A percentile compares a stretch with the other conserved stretches of the same genome.
Evolutionary conservation across 1,139 yeast genomes (phyloP).

Genomic region (Scheffersomyces titani): DNA sequence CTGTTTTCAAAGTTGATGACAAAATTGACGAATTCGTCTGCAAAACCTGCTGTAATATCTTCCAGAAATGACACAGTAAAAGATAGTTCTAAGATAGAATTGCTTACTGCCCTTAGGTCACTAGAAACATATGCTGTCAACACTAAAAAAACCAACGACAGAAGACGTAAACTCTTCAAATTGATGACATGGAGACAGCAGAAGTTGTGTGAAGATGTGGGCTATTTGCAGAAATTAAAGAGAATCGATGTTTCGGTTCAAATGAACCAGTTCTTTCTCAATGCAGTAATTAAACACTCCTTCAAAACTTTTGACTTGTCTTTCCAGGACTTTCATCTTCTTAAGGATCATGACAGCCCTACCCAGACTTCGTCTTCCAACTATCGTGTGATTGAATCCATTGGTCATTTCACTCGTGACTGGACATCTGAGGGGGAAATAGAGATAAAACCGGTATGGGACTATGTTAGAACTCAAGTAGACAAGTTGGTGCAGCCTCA

Average conservation of each 20-base stretch:
- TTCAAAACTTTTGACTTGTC: conserved; percentile 41
- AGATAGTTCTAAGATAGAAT: conserved; percentile 27
- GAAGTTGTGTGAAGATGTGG: conserved; percentile 50
- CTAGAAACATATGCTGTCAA: conserved; percentile 46
- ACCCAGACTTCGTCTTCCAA: conserved; percentile 34
- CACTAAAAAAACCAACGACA: conserved; percentile 44
- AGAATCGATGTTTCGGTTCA: conserved; percentile 44
- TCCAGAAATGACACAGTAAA: conserved; percentile 10
- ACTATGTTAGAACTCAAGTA: conserved; percentile 44
- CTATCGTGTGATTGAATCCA: conserved; percentile 64
- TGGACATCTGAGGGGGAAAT: conserved; percentile 52
- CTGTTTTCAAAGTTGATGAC: conserved; percentile 3
- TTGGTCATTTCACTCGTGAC: conserved; percentile 76
- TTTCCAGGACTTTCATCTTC: conserved; percentile 38
- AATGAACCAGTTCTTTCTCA: conserved; percentile 47
- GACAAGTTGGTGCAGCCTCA: conserved; percentile 24
- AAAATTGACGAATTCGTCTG: not conserved
- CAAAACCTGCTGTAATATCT: conserved; percentile 1
- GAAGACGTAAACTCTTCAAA: conserved; percentile 47
- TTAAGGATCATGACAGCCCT: conserved; percentile 13
- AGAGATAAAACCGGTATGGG: conserved; percentile 55
- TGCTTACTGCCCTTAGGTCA: conserved; percentile 53
- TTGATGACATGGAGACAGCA: conserved; percentile 59
- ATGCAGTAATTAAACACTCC: conserved; percentile 43
- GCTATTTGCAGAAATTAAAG: conserved; percentile 56